Percentiles rank a stretch among this genome's conserved stretches.
Conservation (phyloP, 2,329 filamentous ascomycete genomes). For the Laburnicola sp. region DNA sequence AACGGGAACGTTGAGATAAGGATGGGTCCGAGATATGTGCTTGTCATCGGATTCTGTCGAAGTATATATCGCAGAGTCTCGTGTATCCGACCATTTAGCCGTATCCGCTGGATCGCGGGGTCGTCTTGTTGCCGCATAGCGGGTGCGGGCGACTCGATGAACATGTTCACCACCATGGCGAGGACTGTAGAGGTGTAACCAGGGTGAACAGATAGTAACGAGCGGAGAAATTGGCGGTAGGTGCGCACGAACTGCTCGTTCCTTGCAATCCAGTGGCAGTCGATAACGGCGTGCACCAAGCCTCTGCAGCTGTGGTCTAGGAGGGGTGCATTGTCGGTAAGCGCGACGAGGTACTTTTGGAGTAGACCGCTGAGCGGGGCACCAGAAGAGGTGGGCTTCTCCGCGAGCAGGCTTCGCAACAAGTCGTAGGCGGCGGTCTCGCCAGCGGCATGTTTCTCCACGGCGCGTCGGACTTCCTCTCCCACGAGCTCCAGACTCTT, state of each 20-base stretch:
- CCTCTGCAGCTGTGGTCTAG: slow-evolving; percentile 61
- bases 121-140: slow-evolving; percentile 59
- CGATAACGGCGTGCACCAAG: slow-evolving; percentile 61
- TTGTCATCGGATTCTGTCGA: slow-evolving; percentile 78
- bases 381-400: slow-evolving; percentile 52
- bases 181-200: slow-evolving; percentile 75
- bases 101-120: slow-evolving; percentile 61
- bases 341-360: slow-evolving; percentile 62
- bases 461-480: slow-evolving; percentile 63
- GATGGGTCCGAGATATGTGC: slow-evolving; percentile 68
- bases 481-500: slow-evolving; percentile 61
- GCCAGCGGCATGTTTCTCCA: slow-evolving; percentile 56
- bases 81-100: slow-evolving; percentile 75
- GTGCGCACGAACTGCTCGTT: slow-evolving; percentile 62
- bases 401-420: slow-evolving; percentile 57
- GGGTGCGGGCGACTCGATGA: slow-evolving; percentile 64
- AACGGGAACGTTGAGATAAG: slow-evolving; percentile 73
- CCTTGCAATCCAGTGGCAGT: slow-evolving; percentile 64
- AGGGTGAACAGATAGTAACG: slow-evolving; percentile 79
- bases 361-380: slow-evolving; percentile 57
- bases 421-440: slow-evolving; percentile 62
- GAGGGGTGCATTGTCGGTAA: slow-evolving; percentile 59
- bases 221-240: slow-evolving; percentile 60
- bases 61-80: slow-evolving; percentile 74
- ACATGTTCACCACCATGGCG: slow-evolving; percentile 77